Base-by-base conservation (phyloP, 306 rosid genomes). In the Arachis stenosperma region DNA sequence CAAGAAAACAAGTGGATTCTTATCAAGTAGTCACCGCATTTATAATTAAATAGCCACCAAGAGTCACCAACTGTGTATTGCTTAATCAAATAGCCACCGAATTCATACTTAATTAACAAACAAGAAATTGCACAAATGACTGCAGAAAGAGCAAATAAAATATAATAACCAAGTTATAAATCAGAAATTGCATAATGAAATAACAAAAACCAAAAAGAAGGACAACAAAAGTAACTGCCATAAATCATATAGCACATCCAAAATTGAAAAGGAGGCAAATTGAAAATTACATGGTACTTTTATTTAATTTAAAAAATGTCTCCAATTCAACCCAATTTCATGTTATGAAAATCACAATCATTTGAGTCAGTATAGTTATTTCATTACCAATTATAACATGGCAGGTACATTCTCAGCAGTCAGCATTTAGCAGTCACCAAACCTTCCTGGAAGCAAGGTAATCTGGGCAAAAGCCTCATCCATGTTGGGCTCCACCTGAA, bases 391-490 rank as follows among this genome's bases (percentile, higher is more conserved):
- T 36, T 39, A 64, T 53, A 55, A 44, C 62, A 75, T 29, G 57
- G 30, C 36, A 30, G 36, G 36, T 3, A 30, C 36, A 30, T 30
- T 30, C n/a, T n/a, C n/a, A n/a, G n/a, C n/a, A n/a, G n/a, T n/a
- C n/a, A n/a, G n/a, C n/a, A n/a, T n/a, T n/a, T n/a, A n/a, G n/a
- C n/a, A n/a, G n/a, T n/a, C n/a, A n/a, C n/a, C n/a, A n/a, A n/a
- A n/a, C n/a, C n/a, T n/a, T n/a, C n/a, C 92, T 0, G 97, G 98
- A 75, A 90, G 79, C 79, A 92, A 74, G 55, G 89, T 90, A 8
- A 92, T 81, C 71, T 90, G 97, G 0, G 97, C 98, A 80, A 84
- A 92, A 4, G 90, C 98, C 84, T 92, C 98, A 59, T 92, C 98
- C 0, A 97, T 88, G 55, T 92, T 97, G 0, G 98, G 87, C 75